Percentiles rank a stretch among this genome's conserved stretches.
phyloP scores from a whole-genome alignment of 768 basidiomycete species.

The Phylloporus sp. region DNA sequence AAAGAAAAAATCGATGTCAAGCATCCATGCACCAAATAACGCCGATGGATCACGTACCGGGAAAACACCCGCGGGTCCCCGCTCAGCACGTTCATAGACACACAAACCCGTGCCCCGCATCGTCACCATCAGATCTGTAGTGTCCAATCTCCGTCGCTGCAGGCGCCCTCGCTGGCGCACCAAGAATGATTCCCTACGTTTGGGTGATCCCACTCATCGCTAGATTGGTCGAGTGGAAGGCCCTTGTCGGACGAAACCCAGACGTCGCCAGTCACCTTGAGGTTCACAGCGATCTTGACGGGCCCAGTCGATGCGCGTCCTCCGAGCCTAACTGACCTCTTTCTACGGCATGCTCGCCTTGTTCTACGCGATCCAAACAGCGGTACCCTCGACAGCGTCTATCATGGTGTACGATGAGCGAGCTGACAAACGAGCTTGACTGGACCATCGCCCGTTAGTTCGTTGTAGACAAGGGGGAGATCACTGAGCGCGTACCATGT shows the following conservation, averaged over 20 bases:
- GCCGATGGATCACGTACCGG: constrained; percentile 11
- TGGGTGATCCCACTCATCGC: not conserved
- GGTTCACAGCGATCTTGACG: constrained; percentile 9
- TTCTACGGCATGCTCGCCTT: too few species aligned
- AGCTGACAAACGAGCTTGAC: too few species aligned
- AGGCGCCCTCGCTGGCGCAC: constrained; percentile 4
- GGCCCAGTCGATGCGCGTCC: constrained; percentile 5
- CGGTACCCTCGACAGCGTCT: too few species aligned
- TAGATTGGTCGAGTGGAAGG: constrained; percentile 1
- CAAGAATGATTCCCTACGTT: constrained; percentile 4
- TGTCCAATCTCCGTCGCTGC: constrained; percentile 5
- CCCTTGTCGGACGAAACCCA: constrained; percentile 11
- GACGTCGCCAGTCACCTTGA: constrained; percentile 3
- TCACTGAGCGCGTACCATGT: too few species aligned
- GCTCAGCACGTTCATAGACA: constrained; percentile 41
- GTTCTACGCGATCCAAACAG: too few species aligned
- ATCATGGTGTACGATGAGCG: too few species aligned
- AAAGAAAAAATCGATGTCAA: too few species aligned
- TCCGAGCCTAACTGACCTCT: too few species aligned
- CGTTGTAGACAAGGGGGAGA: too few species aligned
- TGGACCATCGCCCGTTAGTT: too few species aligned
- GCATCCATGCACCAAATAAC: too few species aligned
- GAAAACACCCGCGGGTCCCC: constrained; percentile 27
- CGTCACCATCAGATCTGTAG: constrained; percentile 55
- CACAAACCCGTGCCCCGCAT: constrained; percentile 55